Percentiles rank a stretch among this genome's conserved stretches.
These are phyloP conservation scores for Rhizopus delemar DNA, from an alignment of 371 early-diverging fungal genomes.

Conservation along the genomic window DNA sequence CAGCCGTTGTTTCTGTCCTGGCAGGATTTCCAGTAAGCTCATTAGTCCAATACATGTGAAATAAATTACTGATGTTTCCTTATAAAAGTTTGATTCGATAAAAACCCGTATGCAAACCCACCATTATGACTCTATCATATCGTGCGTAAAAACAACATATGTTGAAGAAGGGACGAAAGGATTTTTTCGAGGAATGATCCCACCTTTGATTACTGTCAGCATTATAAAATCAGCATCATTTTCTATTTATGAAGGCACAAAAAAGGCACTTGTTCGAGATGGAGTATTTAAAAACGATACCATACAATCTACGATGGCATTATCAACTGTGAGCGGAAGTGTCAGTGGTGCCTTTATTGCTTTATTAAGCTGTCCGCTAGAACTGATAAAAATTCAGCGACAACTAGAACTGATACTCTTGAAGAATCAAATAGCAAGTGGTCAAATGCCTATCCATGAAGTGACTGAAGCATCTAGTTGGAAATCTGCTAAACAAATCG, in stretches of 20 bases:
- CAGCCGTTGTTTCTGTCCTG: slow-evolving; percentile 60
- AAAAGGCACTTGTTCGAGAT: slow-evolving; percentile 28
- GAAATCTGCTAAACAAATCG: slow-evolving; percentile 51
- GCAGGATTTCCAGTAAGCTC: slow-evolving; percentile 62
- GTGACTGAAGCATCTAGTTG: slow-evolving; percentile 37
- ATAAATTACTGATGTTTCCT: too few relatives aligned
- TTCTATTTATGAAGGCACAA: slow-evolving; percentile 69
- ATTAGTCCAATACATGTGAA: too few relatives aligned
- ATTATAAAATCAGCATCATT: slow-evolving; percentile 75
- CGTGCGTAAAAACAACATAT: slow-evolving; percentile 68
- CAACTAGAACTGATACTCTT: slow-evolving; percentile 69
- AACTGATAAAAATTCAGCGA: slow-evolving; percentile 78
- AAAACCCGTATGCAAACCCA: slow-evolving; percentile 85
- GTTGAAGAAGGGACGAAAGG: slow-evolving; percentile 72
- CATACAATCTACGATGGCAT: slow-evolving; percentile 39
- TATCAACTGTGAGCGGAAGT: slow-evolving; percentile 64
- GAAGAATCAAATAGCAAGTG: slow-evolving; percentile 30
- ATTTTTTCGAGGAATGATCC: slow-evolving; percentile 75
- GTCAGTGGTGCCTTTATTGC: slow-evolving; percentile 71
- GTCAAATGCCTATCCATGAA: slow-evolving; percentile 11
- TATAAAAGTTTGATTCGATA: slow-evolving; percentile 66
- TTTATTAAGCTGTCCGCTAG: slow-evolving; percentile 71
- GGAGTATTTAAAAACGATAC: slow-evolving; percentile 39
- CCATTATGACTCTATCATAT: slow-evolving; percentile 64
- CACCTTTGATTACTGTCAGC: slow-evolving; percentile 74